phyloP scores from a whole-genome alignment of 345 rosid species.

The Gossypium australe region DNA sequence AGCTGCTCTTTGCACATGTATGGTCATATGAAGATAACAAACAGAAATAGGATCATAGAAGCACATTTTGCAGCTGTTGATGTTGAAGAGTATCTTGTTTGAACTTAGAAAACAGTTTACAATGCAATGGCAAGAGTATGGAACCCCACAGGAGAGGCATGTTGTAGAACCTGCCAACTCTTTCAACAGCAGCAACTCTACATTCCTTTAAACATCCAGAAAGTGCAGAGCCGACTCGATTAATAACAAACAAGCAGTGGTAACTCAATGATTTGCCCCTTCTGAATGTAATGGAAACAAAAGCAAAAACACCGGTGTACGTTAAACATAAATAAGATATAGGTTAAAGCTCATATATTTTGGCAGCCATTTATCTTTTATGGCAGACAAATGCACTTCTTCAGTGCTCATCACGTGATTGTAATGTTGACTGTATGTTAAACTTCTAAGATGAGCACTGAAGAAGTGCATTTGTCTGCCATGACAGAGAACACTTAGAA shows the following conservation, averaged over 20 bases:
- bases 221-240: not conserved
- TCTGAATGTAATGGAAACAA: not conserved
- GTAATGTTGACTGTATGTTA: not conserved
- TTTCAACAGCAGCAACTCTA: too few relatives aligned
- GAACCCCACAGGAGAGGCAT: too few relatives aligned
- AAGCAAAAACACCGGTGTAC: not conserved
- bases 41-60: too few relatives aligned
- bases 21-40: too few relatives aligned
- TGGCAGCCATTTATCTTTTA: not conserved
- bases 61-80: too few relatives aligned
- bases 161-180: too few relatives aligned
- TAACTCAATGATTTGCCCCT: not conserved
- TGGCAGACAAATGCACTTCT: not conserved
- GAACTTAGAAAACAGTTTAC: too few relatives aligned
- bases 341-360: not conserved
- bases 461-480: too few relatives aligned
- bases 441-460: constrained; percentile 32
- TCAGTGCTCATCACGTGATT: not conserved
- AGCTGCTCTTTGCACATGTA: too few relatives aligned
- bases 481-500: constrained; percentile 36
- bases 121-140: too few relatives aligned
- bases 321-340: not conserved
- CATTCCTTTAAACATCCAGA: not conserved
- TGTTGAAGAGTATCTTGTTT: too few relatives aligned
- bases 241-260: not conserved